Percentiles rank a stretch among this genome's conserved stretches.
Conservation (phyloP, 345 rosid species). For the Iberis pinnata region DNA sequence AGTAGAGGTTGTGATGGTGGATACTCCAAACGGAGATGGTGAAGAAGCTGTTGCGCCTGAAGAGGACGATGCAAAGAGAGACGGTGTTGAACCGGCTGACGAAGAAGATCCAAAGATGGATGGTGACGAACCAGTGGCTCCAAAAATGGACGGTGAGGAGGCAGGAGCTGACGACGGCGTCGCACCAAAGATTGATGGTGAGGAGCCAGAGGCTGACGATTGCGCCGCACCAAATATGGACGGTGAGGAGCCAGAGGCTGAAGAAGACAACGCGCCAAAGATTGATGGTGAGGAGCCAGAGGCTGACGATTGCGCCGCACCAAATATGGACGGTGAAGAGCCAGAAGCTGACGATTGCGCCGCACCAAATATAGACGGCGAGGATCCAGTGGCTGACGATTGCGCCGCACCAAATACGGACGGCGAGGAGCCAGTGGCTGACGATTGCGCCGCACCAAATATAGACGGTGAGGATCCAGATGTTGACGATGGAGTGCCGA, state of each 20-base stretch:
- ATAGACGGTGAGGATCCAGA: slow-evolving; percentile 17
- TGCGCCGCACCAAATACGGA: slow-evolving; percentile 27
- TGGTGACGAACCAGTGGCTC: slow-evolving; percentile 18
- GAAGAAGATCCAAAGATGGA: slow-evolving; percentile 26
- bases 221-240: slow-evolving; percentile 15
- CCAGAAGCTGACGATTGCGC: background rate
- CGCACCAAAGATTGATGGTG: slow-evolving; percentile 16
- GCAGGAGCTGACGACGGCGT: slow-evolving; percentile 18
- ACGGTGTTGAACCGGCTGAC: slow-evolving; percentile 18
- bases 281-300: background rate
- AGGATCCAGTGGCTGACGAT: slow-evolving; percentile 16
- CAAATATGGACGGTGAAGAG: slow-evolving; percentile 4
- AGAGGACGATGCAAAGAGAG: slow-evolving; percentile 23
- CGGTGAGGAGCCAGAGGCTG: slow-evolving; percentile 11
- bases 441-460: slow-evolving; percentile 29
- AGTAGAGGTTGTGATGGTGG: slow-evolving; percentile 26
- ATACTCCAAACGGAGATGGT: slow-evolving; percentile 28
- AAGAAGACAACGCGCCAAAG: slow-evolving; percentile 11
- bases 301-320: slow-evolving; percentile 18
- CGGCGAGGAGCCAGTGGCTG: slow-evolving; percentile 28
- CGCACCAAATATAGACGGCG: slow-evolving; percentile 20
- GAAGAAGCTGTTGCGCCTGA: slow-evolving; percentile 27
- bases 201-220: slow-evolving; percentile 9
- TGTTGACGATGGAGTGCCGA: too few species aligned
- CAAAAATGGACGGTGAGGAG: slow-evolving; percentile 22